phyloP scores from a whole-genome alignment of 257 asterid genomes.

The Rehmannia glutinosa region DNA sequence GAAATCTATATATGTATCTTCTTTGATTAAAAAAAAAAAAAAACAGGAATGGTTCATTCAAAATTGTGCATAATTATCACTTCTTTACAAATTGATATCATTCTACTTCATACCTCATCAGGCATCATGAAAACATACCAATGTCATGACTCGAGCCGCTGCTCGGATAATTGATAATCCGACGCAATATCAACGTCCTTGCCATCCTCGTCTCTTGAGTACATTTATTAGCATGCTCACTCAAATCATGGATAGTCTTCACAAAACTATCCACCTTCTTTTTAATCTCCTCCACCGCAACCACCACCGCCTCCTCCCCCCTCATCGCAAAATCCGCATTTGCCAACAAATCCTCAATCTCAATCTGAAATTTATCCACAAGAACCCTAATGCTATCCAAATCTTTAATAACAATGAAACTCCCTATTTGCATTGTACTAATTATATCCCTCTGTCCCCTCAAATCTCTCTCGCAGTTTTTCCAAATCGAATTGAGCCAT shows the following conservation, averaged over 20 bases:
- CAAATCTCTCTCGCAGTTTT: constrained; percentile 52
- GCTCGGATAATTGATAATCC: constrained; percentile 52
- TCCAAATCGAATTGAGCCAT: constrained; percentile 76
- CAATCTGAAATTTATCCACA: constrained; percentile 50
- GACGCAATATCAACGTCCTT: constrained; percentile 52
- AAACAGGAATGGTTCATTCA: not conserved
- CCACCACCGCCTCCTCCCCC: constrained; percentile 54
- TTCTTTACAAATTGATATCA: too few relatives aligned
- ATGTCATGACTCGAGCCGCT: constrained; percentile 33
- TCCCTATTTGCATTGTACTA: constrained; percentile 51
- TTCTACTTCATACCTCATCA: too few relatives aligned
- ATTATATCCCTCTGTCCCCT: constrained; percentile 58
- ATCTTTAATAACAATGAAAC: constrained; percentile 49
- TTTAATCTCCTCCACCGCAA: constrained; percentile 64
- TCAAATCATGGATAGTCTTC: constrained; percentile 51
- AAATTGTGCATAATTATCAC: constrained; percentile 9
- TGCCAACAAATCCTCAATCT: constrained; percentile 47
- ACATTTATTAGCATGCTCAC: constrained; percentile 52
- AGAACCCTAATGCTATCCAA: constrained; percentile 51
- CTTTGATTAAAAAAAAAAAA: too few relatives aligned
- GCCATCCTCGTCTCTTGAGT: constrained; percentile 61
- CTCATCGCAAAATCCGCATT: constrained; percentile 56
- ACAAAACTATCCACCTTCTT: constrained; percentile 49
- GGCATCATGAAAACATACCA: constrained; percentile 54
- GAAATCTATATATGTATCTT: too few relatives aligned